Conservation (phyloP, 768 basidiomycete species). For the Auriculariales sp. region DNA sequence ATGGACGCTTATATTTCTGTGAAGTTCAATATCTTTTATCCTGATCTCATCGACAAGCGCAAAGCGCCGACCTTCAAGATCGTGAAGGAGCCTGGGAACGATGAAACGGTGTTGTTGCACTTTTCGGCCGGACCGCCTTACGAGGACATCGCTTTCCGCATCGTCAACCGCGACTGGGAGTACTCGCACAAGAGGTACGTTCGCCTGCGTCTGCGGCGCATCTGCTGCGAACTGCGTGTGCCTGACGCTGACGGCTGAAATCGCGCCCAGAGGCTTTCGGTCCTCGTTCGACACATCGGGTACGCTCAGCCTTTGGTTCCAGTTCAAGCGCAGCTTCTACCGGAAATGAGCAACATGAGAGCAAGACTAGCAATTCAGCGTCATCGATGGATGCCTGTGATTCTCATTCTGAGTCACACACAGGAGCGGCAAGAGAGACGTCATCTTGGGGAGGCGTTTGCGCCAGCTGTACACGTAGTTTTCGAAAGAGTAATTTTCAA, state of each 20-base stretch:
- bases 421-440: too few species aligned
- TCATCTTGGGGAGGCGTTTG: too few species aligned
- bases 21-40: conserved; percentile 95
- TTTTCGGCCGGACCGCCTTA: conserved; percentile 97
- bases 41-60: conserved; percentile 95
- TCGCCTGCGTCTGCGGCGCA: neutral
- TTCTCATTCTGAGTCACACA: too few species aligned
- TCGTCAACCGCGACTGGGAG: conserved; percentile 97
- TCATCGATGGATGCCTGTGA: conserved; percentile 5
- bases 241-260: neutral
- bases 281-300: neutral
- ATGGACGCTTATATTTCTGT: conserved; percentile 5
- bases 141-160: conserved; percentile 96
- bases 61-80: conserved; percentile 96
- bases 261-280: neutral
- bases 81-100: conserved; percentile 85
- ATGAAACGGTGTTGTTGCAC: conserved; percentile 84
- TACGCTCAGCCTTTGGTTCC: neutral
- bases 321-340: conserved; percentile 1
- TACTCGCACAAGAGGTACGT: conserved; percentile 86
- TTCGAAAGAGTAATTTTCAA: too few species aligned
- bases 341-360: conserved; percentile 5
- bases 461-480: too few species aligned
- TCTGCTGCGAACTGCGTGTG: neutral
- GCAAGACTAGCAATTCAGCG: conserved; percentile 4